A percentile compares a stretch with the other conserved stretches of the same genome.
Evolutionary conservation across 805 yeast species (phyloP).

Genomic region (Henningerozyma blattae): DNA sequence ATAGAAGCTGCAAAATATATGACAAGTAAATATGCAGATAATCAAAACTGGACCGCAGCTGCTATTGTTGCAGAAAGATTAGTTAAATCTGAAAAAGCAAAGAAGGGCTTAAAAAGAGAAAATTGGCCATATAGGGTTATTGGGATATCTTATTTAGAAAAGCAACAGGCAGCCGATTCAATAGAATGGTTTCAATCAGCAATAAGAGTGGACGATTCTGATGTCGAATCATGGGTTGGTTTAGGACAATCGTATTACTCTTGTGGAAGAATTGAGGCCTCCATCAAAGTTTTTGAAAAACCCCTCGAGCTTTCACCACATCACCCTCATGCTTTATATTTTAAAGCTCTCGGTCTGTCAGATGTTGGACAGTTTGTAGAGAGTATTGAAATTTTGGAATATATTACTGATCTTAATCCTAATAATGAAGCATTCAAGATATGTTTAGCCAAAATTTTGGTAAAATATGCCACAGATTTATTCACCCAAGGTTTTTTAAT

Average conservation of each 20-base stretch:
- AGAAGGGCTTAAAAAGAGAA: constrained; percentile 32
- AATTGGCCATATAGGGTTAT: constrained; percentile 87
- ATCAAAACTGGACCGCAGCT: constrained; percentile 75
- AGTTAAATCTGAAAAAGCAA: constrained; percentile 49
- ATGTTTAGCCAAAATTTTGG: constrained; percentile 44
- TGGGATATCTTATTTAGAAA: constrained; percentile 66
- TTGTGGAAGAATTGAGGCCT: constrained; percentile 81
- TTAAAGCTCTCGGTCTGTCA: constrained; percentile 54
- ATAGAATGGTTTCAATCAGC: constrained; percentile 85
- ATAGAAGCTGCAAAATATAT: constrained; percentile 61
- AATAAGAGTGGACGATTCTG: constrained; percentile 52
- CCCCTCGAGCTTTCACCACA: constrained; percentile 43
- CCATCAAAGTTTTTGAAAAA: constrained; percentile 65
- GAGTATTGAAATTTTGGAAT: constrained; percentile 38
- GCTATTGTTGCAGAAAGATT: constrained; percentile 59
- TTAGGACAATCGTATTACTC: constrained; percentile 90
- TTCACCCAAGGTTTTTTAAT: constrained; percentile 52
- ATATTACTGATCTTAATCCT: constrained; percentile 32
- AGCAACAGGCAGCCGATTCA: constrained; percentile 63
- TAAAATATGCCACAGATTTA: constrained; percentile 41
- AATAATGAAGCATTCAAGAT: constrained; percentile 38
- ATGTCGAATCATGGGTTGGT: constrained; percentile 81
- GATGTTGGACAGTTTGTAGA: constrained; percentile 54
- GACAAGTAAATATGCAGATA: constrained; percentile 54
- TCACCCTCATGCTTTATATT: constrained; percentile 52